These are phyloP conservation scores for Angomonas ambiguus DNA, from an alignment of 208 protist genomes.

Conservation along the genomic window DNA sequence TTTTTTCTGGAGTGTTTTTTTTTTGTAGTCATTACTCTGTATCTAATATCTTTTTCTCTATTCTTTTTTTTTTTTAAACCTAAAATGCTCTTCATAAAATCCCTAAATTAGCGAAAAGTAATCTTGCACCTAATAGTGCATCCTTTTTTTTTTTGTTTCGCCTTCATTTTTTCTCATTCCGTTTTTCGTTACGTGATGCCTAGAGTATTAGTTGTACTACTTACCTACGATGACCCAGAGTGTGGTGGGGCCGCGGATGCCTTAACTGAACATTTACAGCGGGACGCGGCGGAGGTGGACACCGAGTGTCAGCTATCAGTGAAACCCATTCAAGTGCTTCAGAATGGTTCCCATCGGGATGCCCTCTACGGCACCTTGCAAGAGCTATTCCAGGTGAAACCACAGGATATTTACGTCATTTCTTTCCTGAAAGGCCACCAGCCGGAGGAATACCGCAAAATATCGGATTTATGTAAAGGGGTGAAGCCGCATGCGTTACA, in stretches of 20 bases:
- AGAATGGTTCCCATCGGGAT: constrained; percentile 64
- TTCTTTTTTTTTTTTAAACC: background rate
- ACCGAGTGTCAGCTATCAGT: constrained; percentile 55
- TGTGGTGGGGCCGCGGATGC: constrained; percentile 84
- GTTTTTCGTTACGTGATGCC: constrained; percentile 21
- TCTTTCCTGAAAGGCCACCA: constrained; percentile 75
- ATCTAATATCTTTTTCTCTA: background rate
- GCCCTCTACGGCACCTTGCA: constrained; percentile 67
- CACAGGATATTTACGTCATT: constrained; percentile 75
- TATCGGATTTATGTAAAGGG: constrained; percentile 66
- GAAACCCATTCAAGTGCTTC: constrained; percentile 56
- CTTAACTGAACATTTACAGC: constrained; percentile 71
- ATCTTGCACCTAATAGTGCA: background rate
- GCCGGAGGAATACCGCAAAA: constrained; percentile 75
- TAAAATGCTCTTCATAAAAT: background rate
- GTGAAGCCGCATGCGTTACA: constrained; percentile 56
- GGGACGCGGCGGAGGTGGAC: constrained; percentile 40
- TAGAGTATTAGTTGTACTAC: constrained; percentile 51
- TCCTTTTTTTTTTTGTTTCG: constrained; percentile 9
- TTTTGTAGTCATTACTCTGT: background rate
- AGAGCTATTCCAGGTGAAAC: constrained; percentile 67
- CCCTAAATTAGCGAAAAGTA: background rate
- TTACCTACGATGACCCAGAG: constrained; percentile 87
- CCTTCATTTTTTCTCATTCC: constrained; percentile 10
- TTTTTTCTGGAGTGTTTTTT: background rate